Conservation (phyloP, 2,329 filamentous ascomycete species). For the Pseudophaeomoniella oleicola region DNA sequence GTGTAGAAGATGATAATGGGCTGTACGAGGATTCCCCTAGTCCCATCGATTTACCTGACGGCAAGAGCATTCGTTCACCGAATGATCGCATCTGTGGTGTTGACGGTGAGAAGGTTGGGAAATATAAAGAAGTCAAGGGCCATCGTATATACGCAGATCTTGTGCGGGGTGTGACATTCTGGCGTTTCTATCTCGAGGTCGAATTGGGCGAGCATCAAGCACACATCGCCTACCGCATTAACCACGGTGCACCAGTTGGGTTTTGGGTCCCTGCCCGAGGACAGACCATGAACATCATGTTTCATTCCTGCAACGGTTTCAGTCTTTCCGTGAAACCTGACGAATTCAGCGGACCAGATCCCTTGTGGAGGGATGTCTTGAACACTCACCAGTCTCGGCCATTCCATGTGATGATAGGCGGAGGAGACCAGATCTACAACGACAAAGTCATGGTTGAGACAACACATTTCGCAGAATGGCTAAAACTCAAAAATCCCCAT, state of each 20-base stretch:
- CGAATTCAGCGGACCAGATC: slow-evolving; percentile 79
- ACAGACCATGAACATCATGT: slow-evolving; percentile 96
- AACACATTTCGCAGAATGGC: slow-evolving; percentile 67
- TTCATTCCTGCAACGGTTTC: slow-evolving; percentile 95
- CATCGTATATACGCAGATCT: slow-evolving; percentile 69
- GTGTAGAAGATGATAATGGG: slow-evolving; percentile 64
- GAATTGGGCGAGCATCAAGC: slow-evolving; percentile 67
- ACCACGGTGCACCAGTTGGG: slow-evolving; percentile 69
- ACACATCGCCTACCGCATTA: slow-evolving; percentile 89
- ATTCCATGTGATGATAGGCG: slow-evolving; percentile 97
- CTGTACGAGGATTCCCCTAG: slow-evolving; percentile 57
- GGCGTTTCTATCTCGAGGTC: slow-evolving; percentile 90
- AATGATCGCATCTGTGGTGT: slow-evolving; percentile 28
- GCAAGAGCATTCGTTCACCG: slow-evolving; percentile 25
- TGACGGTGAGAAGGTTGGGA: slow-evolving; percentile 69
- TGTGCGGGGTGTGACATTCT: slow-evolving; percentile 84
- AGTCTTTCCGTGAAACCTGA: slow-evolving; percentile 64
- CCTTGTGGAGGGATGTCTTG: slow-evolving; percentile 89
- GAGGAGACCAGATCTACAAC: slow-evolving; percentile 94
- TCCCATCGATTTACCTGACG: slow-evolving; percentile 21
- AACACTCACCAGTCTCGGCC: slow-evolving; percentile 82
- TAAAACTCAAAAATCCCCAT: slow-evolving; percentile 61
- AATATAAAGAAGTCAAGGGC: slow-evolving; percentile 71
- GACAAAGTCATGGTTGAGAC: slow-evolving; percentile 68
- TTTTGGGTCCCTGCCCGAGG: slow-evolving; percentile 87